These are phyloP conservation scores for Phytophthora palmivora DNA, from an alignment of 352 stramenopile genomes.

Conservation along the genomic window DNA sequence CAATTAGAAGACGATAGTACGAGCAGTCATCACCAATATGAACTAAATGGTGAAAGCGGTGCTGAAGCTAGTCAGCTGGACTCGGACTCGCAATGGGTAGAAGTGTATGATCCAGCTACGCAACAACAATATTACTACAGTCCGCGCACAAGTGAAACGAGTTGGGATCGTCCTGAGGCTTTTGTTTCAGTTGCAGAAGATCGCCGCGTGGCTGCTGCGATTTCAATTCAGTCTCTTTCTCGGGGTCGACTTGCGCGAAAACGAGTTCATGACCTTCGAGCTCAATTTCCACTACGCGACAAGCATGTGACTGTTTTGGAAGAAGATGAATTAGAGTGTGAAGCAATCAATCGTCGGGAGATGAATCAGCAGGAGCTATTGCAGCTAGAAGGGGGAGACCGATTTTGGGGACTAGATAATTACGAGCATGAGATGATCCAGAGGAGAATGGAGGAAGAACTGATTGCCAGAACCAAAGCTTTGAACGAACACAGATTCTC, in stretches of 20 bases:
- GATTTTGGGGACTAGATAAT: slow-evolving; percentile 61
- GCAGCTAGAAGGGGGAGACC: slow-evolving; percentile 52
- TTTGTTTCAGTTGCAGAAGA: slow-evolving; percentile 51
- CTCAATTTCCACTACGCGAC: neutral
- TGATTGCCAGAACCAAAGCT: slow-evolving; percentile 33
- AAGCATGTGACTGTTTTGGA: neutral
- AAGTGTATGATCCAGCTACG: slow-evolving; percentile 69
- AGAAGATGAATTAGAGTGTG: slow-evolving; percentile 28
- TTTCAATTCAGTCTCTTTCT: slow-evolving; percentile 63
- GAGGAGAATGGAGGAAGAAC: slow-evolving; percentile 48
- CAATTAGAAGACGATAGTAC: neutral
- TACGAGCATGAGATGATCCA: slow-evolving; percentile 51
- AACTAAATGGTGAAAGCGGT: neutral
- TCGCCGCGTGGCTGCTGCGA: slow-evolving; percentile 53
- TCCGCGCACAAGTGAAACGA: slow-evolving; percentile 48
- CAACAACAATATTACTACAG: slow-evolving; percentile 72
- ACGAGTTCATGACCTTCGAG: slow-evolving; percentile 18
- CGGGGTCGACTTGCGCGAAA: slow-evolving; percentile 48
- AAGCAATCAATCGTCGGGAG: slow-evolving; percentile 49
- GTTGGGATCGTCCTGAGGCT: slow-evolving; percentile 50
- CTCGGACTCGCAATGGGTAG: slow-evolving; percentile 40
- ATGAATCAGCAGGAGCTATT: slow-evolving; percentile 64
- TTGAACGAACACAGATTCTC: slow-evolving; percentile 2
- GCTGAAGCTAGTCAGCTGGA: neutral
- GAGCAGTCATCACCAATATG: neutral